Conservation (phyloP, 345 rosid genomes). For the Citrus trifoliata region DNA sequence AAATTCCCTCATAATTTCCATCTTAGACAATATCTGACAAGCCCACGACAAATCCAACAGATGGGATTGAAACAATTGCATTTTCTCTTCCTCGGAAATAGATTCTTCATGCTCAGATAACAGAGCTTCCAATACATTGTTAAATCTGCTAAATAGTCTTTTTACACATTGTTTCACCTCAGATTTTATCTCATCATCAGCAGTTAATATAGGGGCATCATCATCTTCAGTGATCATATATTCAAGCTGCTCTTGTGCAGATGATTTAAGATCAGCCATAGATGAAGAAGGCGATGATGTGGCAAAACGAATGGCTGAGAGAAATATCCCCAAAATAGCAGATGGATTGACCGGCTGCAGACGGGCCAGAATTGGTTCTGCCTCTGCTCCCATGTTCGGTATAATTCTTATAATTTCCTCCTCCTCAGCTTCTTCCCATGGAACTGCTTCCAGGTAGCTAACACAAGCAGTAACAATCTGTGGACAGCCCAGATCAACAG, state of each 20-base stretch:
- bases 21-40: slow-evolving; percentile 63
- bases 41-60: slow-evolving; percentile 71
- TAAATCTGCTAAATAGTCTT: slow-evolving; percentile 46
- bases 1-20: slow-evolving; percentile 74
- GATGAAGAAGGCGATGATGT: slow-evolving; percentile 56
- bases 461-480: slow-evolving; percentile 62
- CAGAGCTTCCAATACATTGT: slow-evolving; percentile 42
- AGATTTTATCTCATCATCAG: slow-evolving; percentile 55
- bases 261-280: slow-evolving; percentile 55
- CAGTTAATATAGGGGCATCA: slow-evolving; percentile 64
- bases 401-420: slow-evolving; percentile 72
- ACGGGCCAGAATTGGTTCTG: slow-evolving; percentile 70
- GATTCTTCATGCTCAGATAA: slow-evolving; percentile 31
- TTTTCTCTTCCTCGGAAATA: slow-evolving; percentile 20
- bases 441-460: slow-evolving; percentile 88
- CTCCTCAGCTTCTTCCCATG: slow-evolving; percentile 95
- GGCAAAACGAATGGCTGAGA: slow-evolving; percentile 62
- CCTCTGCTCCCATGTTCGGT: slow-evolving; percentile 65
- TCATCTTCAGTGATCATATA: slow-evolving; percentile 94
- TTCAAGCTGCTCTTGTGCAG: slow-evolving; percentile 84
- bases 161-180: slow-evolving; percentile 62
- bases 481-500: slow-evolving; percentile 64
- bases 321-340: slow-evolving; percentile 49
- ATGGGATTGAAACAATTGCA: slow-evolving; percentile 39
- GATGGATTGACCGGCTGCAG: slow-evolving; percentile 67